Percentiles rank a stretch among this genome's conserved stretches.
Evolutionary conservation across 176 grass and related monocot species (phyloP).

Genomic region (Elaeis guineensis): DNA sequence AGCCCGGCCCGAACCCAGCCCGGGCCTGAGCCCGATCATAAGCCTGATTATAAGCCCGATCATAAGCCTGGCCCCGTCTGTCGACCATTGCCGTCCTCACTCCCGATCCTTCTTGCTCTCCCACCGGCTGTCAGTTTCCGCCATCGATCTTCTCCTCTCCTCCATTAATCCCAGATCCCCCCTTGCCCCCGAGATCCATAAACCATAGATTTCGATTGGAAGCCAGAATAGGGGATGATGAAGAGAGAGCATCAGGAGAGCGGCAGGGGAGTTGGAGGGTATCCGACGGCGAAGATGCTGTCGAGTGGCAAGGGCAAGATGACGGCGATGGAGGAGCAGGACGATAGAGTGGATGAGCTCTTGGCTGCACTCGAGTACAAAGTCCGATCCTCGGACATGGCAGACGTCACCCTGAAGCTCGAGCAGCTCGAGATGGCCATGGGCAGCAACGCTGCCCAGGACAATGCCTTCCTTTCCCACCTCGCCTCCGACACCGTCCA

Average conservation of each 20-base stretch:
- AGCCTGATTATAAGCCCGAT: too few relatives aligned
- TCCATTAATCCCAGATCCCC: too few relatives aligned
- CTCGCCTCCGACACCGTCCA: slow-evolving; percentile 77
- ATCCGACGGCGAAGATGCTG: slow-evolving; percentile 11
- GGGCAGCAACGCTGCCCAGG: not conserved
- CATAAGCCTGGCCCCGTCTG: too few relatives aligned
- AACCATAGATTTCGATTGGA: too few relatives aligned
- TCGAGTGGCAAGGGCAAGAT: slow-evolving; percentile 30
- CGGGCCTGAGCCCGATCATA: too few relatives aligned
- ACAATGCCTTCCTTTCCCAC: slow-evolving; percentile 22
- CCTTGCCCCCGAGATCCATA: too few relatives aligned
- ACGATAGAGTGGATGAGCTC: slow-evolving; percentile 69
- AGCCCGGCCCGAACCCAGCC: too few relatives aligned
- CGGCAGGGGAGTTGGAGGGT: slow-evolving; percentile 17
- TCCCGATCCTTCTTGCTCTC: too few relatives aligned
- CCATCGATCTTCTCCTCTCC: too few relatives aligned
- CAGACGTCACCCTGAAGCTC: slow-evolving; percentile 90
- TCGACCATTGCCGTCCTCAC: too few relatives aligned
- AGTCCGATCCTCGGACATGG: slow-evolving; percentile 90
- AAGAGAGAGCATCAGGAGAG: slow-evolving; percentile 73
- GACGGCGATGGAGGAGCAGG: slow-evolving; percentile 23
- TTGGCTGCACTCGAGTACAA: slow-evolving; percentile 90
- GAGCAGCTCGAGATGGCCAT: slow-evolving; percentile 99
- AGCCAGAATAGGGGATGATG: slow-evolving; percentile 21
- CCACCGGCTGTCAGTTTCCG: too few relatives aligned